These are phyloP conservation scores for Trichoderma gracile DNA, from an alignment of 2,329 filamentous ascomycete species.

Conservation along the genomic window DNA sequence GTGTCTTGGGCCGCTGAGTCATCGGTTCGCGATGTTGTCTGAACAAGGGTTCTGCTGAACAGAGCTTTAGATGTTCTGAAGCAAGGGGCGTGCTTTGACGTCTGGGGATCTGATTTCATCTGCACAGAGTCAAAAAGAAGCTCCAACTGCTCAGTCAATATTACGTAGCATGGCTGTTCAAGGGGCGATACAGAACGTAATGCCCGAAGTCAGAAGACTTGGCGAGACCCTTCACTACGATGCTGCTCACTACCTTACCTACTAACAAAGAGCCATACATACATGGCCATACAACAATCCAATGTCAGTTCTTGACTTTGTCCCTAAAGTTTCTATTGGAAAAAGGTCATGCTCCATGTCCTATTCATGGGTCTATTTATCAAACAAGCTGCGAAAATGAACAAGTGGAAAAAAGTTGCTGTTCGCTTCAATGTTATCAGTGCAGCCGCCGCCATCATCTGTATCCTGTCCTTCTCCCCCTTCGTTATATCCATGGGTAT, in stretches of 20 bases:
- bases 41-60: neutral
- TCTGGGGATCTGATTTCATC: too few relatives aligned
- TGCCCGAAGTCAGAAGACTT: too few relatives aligned
- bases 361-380: slow-evolving; percentile 10
- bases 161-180: too few relatives aligned
- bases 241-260: too few relatives aligned
- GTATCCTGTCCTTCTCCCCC: slow-evolving; percentile 2
- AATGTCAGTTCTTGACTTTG: neutral
- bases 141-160: too few relatives aligned
- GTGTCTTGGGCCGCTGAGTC: neutral
- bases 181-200: too few relatives aligned
- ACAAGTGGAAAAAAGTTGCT: neutral
- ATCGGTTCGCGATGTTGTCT: neutral
- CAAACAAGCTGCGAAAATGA: neutral
- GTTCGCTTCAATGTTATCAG: slow-evolving; percentile 21
- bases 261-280: neutral
- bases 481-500: neutral
- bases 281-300: neutral
- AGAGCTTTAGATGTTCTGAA: neutral
- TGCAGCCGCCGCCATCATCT: slow-evolving; percentile 18
- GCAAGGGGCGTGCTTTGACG: neutral
- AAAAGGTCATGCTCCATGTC: neutral
- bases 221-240: too few relatives aligned
- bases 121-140: too few relatives aligned
- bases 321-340: neutral